These are phyloP conservation scores for Butyriboletus loyo DNA, from an alignment of 768 basidiomycete genomes.

Conservation along the genomic window DNA sequence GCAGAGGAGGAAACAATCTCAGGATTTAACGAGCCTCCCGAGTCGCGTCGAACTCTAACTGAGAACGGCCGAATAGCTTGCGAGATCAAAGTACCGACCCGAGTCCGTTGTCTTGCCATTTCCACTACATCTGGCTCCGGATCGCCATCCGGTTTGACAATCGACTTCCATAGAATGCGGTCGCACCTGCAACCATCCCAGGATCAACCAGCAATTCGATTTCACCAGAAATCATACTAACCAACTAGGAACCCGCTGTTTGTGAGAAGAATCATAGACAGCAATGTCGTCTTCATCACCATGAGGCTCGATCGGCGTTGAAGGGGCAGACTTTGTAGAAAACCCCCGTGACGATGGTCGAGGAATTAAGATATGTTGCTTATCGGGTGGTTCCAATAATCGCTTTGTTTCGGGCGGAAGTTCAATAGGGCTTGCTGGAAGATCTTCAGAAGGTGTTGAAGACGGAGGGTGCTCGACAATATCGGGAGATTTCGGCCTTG, in stretches of 20 bases:
- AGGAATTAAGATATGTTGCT: slow-evolving; percentile 19
- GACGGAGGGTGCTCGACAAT: slow-evolving; percentile 27
- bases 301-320: slow-evolving; percentile 35
- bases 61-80: slow-evolving; percentile 51
- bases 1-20: slow-evolving; percentile 15
- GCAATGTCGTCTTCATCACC: slow-evolving; percentile 49
- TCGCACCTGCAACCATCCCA: slow-evolving; percentile 60
- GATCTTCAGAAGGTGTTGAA: slow-evolving; percentile 26
- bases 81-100: slow-evolving; percentile 52
- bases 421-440: slow-evolving; percentile 22
- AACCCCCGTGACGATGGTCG: slow-evolving; percentile 28
- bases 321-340: slow-evolving; percentile 29
- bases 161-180: slow-evolving; percentile 80
- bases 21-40: slow-evolving; percentile 31
- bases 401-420: not conserved
- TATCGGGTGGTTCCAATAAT: slow-evolving; percentile 22
- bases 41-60: slow-evolving; percentile 37
- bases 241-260: slow-evolving; percentile 85
- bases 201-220: slow-evolving; percentile 1
- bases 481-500: slow-evolving; percentile 20
- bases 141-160: slow-evolving; percentile 47
- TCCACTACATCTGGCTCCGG: slow-evolving; percentile 37
- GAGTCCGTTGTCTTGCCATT: slow-evolving; percentile 38
- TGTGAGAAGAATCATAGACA: slow-evolving; percentile 78
- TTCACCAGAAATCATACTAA: slow-evolving; percentile 31